These are phyloP conservation scores for Tricladium varicosporioides DNA, from an alignment of 2,329 filamentous ascomycete genomes.

Conservation along the genomic window DNA sequence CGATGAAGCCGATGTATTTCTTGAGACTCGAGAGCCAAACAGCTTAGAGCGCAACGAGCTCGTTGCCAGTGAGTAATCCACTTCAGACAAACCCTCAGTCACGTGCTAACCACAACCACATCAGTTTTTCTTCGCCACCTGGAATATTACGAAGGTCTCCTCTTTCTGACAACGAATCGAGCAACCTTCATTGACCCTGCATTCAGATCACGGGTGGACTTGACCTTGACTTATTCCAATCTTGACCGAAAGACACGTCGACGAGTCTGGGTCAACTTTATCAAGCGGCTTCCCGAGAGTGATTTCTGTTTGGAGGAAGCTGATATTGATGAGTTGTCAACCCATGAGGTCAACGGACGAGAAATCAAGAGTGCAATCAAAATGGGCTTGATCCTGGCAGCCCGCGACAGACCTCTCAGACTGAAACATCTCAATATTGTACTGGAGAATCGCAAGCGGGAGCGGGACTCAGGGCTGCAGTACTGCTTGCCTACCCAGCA, in stretches of 20 bases:
- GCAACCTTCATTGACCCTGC: conserved; percentile 18
- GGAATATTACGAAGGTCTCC: conserved; percentile 27
- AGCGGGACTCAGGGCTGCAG: too few species aligned
- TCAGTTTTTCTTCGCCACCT: conserved; percentile 39
- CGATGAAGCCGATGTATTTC: conserved; percentile 52
- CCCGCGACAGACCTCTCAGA: too few species aligned
- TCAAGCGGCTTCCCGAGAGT: neutral
- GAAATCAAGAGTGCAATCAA: conserved; percentile 13
- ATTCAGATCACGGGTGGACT: conserved; percentile 16
- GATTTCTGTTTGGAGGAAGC: neutral
- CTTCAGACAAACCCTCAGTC: neutral
- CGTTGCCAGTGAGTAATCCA: conserved; percentile 21
- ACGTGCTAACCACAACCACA: conserved; percentile 23
- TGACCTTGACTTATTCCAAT: conserved; percentile 20
- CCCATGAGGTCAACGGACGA: neutral
- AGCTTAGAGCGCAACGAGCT: conserved; percentile 40
- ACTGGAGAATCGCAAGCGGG: too few species aligned
- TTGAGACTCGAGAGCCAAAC: conserved; percentile 32
- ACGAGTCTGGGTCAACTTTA: neutral
- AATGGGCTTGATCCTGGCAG: too few species aligned
- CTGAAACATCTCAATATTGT: too few species aligned
- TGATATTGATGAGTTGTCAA: neutral
- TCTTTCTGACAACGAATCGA: conserved; percentile 31
- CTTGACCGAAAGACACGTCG: conserved; percentile 20
- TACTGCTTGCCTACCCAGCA: too few species aligned